Base-by-base conservation (phyloP, 2,329 filamentous ascomycete species). In the Podosphaera fusca region DNA sequence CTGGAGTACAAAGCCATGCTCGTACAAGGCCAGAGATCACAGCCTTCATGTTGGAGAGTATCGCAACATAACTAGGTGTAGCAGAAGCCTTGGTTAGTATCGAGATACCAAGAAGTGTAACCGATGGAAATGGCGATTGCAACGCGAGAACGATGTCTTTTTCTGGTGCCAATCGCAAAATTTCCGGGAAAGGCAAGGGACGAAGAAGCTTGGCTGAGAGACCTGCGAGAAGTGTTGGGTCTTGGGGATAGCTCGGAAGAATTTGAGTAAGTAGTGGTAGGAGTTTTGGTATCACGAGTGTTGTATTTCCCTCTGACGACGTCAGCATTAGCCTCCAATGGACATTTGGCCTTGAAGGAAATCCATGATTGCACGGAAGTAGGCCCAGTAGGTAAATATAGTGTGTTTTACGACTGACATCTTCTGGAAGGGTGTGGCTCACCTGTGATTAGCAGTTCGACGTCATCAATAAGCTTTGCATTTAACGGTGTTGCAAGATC, bases 361-460 rank as follows among this genome's bases (percentile, higher is more conserved):
- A 42, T 6, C n/a, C n/a, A 4, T 42, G n/a, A 14, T 1, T 33
- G 3, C n/a, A 14, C n/a, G 8, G 14, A 29, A 53, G 29, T 38
- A 4, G 5, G 29, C 21, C 12, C n/a, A 14, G 4, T 14, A 12
- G 9, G 21, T 36, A 14, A 4, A 2, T 53, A 36, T 10, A 21
- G 29, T 9, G 30, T 9, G 14, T 53, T 14, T 7, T n/a, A 36
- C 31, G 33, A 8, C 12, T 12, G 2, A 14, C 38, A 29, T 9
- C 38, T 14, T 21, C 21, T 14, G 12, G 21, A 29, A 12, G 10
- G 9, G n/a, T 14, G 12, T 49, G 21, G 38, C 65, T 33, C 64
- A 75, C 77, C 74, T 47, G 71, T 80, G 14, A 82, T 69, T 63
- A 81, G 77, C 3, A 81, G 72, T 62, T 77, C 74, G 50, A 81